Base-by-base conservation (phyloP, 139 green algal species). In the Micromonas pusilla region DNA sequence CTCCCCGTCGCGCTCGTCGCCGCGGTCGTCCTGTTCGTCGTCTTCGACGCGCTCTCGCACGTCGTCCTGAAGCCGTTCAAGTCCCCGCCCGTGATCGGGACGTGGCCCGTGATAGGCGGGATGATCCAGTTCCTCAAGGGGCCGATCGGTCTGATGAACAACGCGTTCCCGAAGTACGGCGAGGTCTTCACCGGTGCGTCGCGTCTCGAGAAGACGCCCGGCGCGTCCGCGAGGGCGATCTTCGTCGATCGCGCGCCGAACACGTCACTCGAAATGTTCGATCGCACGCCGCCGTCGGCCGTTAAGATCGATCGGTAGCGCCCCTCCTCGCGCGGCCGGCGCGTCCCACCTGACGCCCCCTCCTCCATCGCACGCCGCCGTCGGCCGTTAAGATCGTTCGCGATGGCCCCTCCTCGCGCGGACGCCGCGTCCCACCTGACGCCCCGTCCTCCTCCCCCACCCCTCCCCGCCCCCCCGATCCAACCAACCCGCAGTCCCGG, bases 71-170 rank as follows among this genome's bases (percentile, higher is more conserved):
- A 63, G 62, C 32, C 39, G 5, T 16, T 19, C 9, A 38, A 25
- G 0, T n/a, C 34, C 5, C 95, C 95, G 0, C 95, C 95, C 0
- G 68, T 95, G 0, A 89, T 96, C 20, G 89, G 94, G 76, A 88
- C 87, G 36, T 76, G 96, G 0, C 95, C 95, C 1, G 92, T 97
- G 74, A 81, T 98, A n/a, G 95, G 95, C 32, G 95, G 95, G 26
- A 75, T 98, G 54, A 38, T 99, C 23, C 94, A 96, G 83, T 98
- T 98, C 79, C 45, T 83, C 26, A 87, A 93, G 88, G 93, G 91
- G 23, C 94, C 92, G 0, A 91, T 93, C 76, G 79, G 82, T 21
- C 88, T 98, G 9, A 92, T 98, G 79, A 53, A 80, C 23, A 81
- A 92, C 20, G 87, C 87, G 3, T 97, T 97, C 70, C 66, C 78